phyloP scores from a whole-genome alignment of 768 basidiomycete species.

The Mycena galericulata region DNA sequence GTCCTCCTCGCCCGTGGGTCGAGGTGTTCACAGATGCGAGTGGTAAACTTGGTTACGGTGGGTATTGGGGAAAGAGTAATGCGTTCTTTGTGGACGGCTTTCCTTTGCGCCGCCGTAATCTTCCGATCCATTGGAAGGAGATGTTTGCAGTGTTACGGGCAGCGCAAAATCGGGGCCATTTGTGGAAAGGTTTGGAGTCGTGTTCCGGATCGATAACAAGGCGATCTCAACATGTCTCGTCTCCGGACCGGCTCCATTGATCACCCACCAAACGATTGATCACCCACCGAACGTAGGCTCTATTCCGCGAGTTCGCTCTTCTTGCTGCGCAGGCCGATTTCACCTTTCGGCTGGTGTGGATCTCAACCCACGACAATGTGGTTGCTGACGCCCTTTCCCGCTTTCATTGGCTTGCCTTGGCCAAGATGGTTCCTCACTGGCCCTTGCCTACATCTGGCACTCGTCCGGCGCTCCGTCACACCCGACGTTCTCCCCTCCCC shows the following conservation, averaged over 20 bases:
- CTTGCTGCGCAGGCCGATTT: not conserved
- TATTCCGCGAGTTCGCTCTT: slow-evolving; percentile 1
- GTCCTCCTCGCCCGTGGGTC: slow-evolving; percentile 24
- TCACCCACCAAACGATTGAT: too few relatives aligned
- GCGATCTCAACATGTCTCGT: slow-evolving; percentile 3
- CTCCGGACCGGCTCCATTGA: slow-evolving; percentile 8
- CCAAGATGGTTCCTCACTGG: not conserved
- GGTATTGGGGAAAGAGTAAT: slow-evolving; percentile 31
- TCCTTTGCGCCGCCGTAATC: slow-evolving; percentile 25
- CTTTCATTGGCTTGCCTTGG: not conserved
- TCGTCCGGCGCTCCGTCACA: not conserved
- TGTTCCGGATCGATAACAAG: slow-evolving; percentile 15
- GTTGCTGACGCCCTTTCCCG: slow-evolving; percentile 12
- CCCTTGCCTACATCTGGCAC: not conserved
- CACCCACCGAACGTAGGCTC: slow-evolving; percentile 9
- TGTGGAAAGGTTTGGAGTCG: slow-evolving; percentile 4
- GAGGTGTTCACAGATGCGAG: slow-evolving; percentile 20
- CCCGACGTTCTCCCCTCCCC: not conserved
- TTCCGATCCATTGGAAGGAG: slow-evolving; percentile 42
- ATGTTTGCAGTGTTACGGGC: slow-evolving; percentile 32
- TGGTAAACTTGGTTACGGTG: slow-evolving; percentile 27
- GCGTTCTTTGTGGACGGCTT: slow-evolving; percentile 32
- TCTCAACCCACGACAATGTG: not conserved
- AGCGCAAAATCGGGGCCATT: slow-evolving; percentile 15
- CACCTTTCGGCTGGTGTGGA: not conserved